phyloP scores from a whole-genome alignment of 208 protist species.

The Crithidia brevicula region DNA sequence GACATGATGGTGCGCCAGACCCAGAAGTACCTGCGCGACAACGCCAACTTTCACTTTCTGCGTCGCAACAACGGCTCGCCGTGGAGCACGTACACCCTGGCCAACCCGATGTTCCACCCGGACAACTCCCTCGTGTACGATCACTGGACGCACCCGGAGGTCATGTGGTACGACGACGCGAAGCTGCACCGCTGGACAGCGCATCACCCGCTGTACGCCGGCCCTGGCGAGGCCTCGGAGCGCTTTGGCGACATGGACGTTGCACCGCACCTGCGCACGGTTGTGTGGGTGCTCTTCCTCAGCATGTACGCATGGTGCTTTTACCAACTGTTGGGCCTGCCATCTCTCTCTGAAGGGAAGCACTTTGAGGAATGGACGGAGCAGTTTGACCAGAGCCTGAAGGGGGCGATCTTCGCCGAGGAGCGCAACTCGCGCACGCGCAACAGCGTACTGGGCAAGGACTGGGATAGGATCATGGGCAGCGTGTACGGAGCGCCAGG shows the following conservation, averaged over 20 bases:
- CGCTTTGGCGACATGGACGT: slow-evolving; percentile 91
- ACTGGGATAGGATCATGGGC: slow-evolving; percentile 88
- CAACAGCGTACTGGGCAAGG: slow-evolving; percentile 55
- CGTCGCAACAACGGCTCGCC: slow-evolving; percentile 86
- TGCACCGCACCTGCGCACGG: slow-evolving; percentile 57
- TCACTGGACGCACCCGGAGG: slow-evolving; percentile 92
- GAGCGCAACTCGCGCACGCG: slow-evolving; percentile 80
- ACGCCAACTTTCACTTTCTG: slow-evolving; percentile 80
- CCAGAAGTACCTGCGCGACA: slow-evolving; percentile 92
- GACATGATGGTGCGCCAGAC: slow-evolving; percentile 94
- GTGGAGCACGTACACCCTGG: slow-evolving; percentile 81
- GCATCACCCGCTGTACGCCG: slow-evolving; percentile 85
- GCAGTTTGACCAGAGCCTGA: slow-evolving; percentile 67
- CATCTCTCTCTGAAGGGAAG: slow-evolving; percentile 40
- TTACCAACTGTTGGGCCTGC: slow-evolving; percentile 57
- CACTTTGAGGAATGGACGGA: slow-evolving; percentile 79
- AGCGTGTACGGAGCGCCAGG: slow-evolving; percentile 36
- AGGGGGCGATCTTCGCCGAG: slow-evolving; percentile 75
- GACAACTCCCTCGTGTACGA: slow-evolving; percentile 91
- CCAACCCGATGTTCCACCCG: slow-evolving; percentile 90
- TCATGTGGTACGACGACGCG: slow-evolving; percentile 92
- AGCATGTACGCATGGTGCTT: slow-evolving; percentile 49
- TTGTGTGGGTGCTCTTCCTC: slow-evolving; percentile 41
- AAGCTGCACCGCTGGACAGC: slow-evolving; percentile 89
- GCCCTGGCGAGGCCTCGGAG: slow-evolving; percentile 78